Conservation (phyloP, 176 grass and related monocot species). For the Coix lacrymajobi region DNA sequence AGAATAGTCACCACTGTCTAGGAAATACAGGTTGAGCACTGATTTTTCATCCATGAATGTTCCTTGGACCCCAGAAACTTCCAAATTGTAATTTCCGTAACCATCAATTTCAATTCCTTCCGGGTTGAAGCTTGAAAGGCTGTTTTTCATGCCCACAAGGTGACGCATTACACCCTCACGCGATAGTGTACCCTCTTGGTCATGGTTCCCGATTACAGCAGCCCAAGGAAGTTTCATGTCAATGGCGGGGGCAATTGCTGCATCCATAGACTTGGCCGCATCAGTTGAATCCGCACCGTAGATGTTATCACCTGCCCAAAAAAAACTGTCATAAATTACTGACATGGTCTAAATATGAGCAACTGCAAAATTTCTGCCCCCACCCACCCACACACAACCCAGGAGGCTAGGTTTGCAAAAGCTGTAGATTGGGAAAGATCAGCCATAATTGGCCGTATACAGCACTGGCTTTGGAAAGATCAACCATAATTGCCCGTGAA, state of each 20-base stretch:
- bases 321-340: neutral
- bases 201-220: conserved; percentile 87
- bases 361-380: too few relatives aligned
- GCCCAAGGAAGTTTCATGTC: conserved; percentile 82
- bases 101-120: conserved; percentile 67
- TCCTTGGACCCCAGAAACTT: conserved; percentile 59
- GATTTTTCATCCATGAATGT: conserved; percentile 70
- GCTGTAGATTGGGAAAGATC: too few relatives aligned
- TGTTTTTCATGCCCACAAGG: conserved; percentile 70
- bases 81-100: conserved; percentile 86
- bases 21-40: conserved; percentile 88
- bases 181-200: conserved; percentile 81
- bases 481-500: conserved; percentile 23
- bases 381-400: too few relatives aligned
- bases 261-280: conserved; percentile 72
- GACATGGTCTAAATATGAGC: neutral
- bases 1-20: conserved; percentile 94
- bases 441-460: too few relatives aligned
- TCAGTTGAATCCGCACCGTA: conserved; percentile 55
- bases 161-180: conserved; percentile 81
- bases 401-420: too few relatives aligned
- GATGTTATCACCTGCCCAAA: conserved; percentile 85
- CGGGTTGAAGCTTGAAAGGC: conserved; percentile 73
- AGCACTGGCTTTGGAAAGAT: conserved; percentile 28
- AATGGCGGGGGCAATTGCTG: conserved; percentile 70